A percentile compares a stretch with the other conserved stretches of the same genome.
Conservation (phyloP, 768 basidiomycete species). For the Mrakia hoshinonis region DNA sequence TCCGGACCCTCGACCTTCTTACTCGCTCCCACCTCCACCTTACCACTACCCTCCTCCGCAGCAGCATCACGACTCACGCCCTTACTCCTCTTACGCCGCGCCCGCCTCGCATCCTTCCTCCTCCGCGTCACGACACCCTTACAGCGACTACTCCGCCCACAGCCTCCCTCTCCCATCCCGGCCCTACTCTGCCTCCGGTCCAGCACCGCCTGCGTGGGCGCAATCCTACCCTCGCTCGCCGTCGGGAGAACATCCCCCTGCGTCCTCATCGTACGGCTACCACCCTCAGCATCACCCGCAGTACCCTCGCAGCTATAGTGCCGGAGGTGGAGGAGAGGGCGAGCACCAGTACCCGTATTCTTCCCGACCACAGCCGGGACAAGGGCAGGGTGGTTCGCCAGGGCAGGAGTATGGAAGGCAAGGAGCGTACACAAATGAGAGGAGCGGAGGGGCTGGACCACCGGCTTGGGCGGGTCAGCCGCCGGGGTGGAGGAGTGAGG, state of each 20-base stretch:
- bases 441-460: too few relatives aligned
- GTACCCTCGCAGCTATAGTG: not conserved
- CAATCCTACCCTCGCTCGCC: not conserved
- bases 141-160: not conserved
- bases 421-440: too few relatives aligned
- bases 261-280: not conserved
- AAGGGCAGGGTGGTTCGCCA: too few relatives aligned
- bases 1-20: not conserved
- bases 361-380: too few relatives aligned
- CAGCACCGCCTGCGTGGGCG: not conserved
- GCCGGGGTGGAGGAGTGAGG: too few relatives aligned
- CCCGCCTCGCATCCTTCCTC: not conserved
- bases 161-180: not conserved
- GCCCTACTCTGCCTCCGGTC: not conserved
- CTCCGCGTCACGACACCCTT: not conserved
- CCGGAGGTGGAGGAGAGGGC: too few relatives aligned
- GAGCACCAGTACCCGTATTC: too few relatives aligned
- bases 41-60: not conserved
- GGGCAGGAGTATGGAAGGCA: too few relatives aligned
- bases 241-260: not conserved
- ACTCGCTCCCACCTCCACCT: slow-evolving; percentile 1
- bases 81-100: not conserved
- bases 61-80: not conserved
- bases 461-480: too few relatives aligned
- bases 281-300: not conserved